Conservation (phyloP, 2,329 filamentous ascomycete species). For the Pseudogymnoascus sp. region DNA sequence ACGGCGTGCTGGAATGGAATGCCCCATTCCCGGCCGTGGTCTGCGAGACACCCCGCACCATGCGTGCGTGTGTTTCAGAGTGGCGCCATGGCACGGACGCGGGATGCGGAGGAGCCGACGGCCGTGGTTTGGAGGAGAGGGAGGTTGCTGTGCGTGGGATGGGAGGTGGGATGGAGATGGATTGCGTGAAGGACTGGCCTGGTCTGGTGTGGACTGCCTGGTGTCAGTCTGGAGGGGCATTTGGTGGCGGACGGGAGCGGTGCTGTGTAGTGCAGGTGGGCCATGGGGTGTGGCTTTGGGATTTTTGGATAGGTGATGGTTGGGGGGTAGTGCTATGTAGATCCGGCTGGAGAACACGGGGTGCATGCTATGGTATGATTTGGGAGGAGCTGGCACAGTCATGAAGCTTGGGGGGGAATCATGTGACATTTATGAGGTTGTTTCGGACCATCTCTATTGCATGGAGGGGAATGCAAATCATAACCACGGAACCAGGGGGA, state of each 20-base stretch:
- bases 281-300: not conserved
- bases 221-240: not conserved
- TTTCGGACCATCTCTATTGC: not conserved
- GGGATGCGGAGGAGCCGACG: not conserved
- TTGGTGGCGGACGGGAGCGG: not conserved
- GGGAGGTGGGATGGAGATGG: not conserved
- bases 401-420: not conserved
- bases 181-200: not conserved
- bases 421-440: not conserved
- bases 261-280: not conserved
- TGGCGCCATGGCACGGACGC: slow-evolving; percentile 1
- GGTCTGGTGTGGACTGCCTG: not conserved
- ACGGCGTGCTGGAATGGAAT: not conserved
- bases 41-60: slow-evolving; percentile 5
- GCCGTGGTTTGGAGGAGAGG: not conserved
- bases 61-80: slow-evolving; percentile 1
- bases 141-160: not conserved
- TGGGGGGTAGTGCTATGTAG: not conserved
- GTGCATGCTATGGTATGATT: not conserved
- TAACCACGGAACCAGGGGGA: not conserved
- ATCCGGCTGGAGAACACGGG: not conserved
- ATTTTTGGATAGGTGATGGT: not conserved
- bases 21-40: not conserved
- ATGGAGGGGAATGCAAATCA: not conserved
- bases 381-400: not conserved